These are phyloP conservation scores for Phyllosticta citribraziliensis DNA, from an alignment of 2,329 filamentous ascomycete species.

Conservation along the genomic window DNA sequence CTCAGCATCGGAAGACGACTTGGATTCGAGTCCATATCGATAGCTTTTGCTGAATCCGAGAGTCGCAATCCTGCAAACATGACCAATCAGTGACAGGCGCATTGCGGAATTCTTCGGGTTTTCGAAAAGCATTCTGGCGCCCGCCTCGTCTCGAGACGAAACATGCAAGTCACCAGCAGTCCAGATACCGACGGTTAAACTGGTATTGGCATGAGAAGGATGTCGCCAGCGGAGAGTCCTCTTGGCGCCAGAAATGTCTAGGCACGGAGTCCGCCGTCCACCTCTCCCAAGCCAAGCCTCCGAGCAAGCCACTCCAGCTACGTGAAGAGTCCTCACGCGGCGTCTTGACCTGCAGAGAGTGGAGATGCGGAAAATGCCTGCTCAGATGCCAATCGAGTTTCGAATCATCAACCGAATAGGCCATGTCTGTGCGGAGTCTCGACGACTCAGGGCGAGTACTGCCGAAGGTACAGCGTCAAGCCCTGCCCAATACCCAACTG, in stretches of 20 bases:
- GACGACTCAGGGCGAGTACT: background rate
- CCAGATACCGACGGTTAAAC: background rate
- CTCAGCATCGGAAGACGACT: background rate
- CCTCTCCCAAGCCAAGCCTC: background rate
- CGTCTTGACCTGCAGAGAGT: background rate
- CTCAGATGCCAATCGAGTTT: background rate
- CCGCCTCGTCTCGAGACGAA: background rate
- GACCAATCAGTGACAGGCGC: too few species aligned
- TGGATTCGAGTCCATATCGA: background rate
- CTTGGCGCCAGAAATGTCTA: background rate
- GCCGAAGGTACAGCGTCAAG: background rate
- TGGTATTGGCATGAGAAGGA: background rate
- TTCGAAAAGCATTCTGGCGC: background rate
- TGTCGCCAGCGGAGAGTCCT: background rate
- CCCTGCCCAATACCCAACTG: background rate
- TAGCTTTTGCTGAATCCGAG: too few species aligned
- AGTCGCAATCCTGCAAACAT: background rate
- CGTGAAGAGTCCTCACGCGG: background rate
- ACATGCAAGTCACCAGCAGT: background rate
- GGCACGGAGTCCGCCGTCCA: background rate
- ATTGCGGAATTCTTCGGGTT: background rate
- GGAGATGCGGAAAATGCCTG: background rate
- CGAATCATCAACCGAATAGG: background rate
- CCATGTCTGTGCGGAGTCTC: background rate
- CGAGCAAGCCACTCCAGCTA: background rate